These are phyloP conservation scores for Fraxinus paxiana DNA, from an alignment of 305 asterid species.

Conservation along the genomic window DNA sequence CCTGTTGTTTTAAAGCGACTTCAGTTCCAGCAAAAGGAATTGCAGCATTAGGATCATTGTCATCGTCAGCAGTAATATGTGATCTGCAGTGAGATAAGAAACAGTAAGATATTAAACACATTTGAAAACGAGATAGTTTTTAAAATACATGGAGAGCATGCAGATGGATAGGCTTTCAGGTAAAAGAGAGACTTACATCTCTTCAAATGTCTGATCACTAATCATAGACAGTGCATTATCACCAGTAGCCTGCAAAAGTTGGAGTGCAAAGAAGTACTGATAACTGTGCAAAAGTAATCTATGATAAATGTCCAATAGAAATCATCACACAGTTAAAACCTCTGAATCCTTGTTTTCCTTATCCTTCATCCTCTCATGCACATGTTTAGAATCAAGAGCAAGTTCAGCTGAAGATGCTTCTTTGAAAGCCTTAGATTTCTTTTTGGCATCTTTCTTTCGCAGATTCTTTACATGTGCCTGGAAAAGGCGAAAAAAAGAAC, in stretches of 20 bases:
- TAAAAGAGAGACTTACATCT: conserved; percentile 43
- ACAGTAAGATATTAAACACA: not conserved
- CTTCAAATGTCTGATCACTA: conserved; percentile 42
- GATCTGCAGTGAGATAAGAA: conserved; percentile 47
- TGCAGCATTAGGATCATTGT: conserved; percentile 37
- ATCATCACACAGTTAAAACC: conserved; percentile 34
- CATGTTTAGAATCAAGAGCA: conserved; percentile 57
- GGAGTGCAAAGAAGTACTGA: conserved; percentile 1
- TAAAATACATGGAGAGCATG: not conserved
- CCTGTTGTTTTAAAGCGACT: conserved; percentile 35
- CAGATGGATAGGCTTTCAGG: not conserved
- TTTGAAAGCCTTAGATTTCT: not conserved
- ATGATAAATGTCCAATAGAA: not conserved
- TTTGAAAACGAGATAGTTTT: not conserved
- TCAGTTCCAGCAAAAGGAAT: not conserved
- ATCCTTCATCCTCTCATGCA: conserved; percentile 62
- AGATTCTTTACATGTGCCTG: not conserved
- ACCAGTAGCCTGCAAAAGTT: conserved; percentile 49
- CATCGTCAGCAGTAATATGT: conserved; percentile 41
- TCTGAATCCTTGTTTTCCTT: conserved; percentile 73
- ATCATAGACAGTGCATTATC: conserved; percentile 17
- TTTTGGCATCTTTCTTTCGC: not conserved
- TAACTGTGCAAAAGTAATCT: conserved; percentile 1
- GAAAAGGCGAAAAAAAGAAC: not conserved
- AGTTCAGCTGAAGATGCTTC: conserved; percentile 88